phyloP scores from a whole-genome alignment of 176 grass and related monocot species.

The Juncus effusus region DNA sequence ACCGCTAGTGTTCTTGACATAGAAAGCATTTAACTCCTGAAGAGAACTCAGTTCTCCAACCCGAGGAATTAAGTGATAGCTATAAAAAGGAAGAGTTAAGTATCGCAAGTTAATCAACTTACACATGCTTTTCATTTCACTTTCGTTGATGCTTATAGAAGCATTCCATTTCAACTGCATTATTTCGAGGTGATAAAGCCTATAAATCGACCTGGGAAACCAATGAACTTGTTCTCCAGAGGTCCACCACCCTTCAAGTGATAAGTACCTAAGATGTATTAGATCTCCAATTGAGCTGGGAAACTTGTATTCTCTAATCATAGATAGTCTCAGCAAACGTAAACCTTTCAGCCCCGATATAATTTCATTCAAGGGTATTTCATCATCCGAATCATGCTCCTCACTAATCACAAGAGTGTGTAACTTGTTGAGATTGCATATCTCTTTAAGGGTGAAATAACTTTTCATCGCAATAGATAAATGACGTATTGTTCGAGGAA shows the following conservation, averaged over 20 bases:
- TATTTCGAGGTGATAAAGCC: constrained; percentile 23
- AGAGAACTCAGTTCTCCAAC: constrained; percentile 19
- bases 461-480: constrained; percentile 8
- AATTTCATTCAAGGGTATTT: background rate
- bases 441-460: background rate
- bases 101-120: constrained; percentile 25
- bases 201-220: background rate
- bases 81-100: background rate
- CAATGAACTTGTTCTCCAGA: constrained; percentile 3
- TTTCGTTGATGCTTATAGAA: background rate
- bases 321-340: constrained; percentile 10
- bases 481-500: constrained; percentile 13
- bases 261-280: constrained; percentile 19
- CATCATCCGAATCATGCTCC: background rate
- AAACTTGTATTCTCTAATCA: background rate
- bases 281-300: constrained; percentile 16
- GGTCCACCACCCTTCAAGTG: background rate
- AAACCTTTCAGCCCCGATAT: background rate
- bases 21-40: constrained; percentile 7
- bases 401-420: background rate
- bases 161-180: background rate
- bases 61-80: background rate
- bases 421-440: background rate
- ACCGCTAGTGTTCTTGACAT: constrained; percentile 4
- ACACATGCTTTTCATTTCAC: background rate